These are phyloP conservation scores for Pharus latifolius DNA, from an alignment of 176 grass and related monocot species.

Conservation along the genomic window DNA sequence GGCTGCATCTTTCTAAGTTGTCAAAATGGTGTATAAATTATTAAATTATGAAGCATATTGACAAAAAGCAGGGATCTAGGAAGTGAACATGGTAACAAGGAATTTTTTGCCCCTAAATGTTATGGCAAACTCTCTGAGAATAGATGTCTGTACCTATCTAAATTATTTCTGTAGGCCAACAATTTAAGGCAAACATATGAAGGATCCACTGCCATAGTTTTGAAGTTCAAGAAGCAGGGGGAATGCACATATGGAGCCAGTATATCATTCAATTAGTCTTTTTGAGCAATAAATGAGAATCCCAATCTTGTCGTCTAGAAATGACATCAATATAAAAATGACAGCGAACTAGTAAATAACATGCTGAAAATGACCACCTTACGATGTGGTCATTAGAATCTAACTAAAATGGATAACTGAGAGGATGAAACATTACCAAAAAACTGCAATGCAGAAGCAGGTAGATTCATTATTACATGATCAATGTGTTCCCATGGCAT, in stretches of 20 bases:
- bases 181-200: neutral
- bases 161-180: neutral
- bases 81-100: neutral
- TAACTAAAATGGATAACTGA: neutral
- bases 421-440: constrained; percentile 43
- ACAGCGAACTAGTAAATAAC: neutral
- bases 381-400: neutral
- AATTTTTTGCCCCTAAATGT: neutral
- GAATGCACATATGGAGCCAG: neutral
- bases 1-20: neutral
- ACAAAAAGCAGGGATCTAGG: neutral
- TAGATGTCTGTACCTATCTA: neutral
- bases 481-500: constrained; percentile 75
- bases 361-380: neutral
- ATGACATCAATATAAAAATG: neutral
- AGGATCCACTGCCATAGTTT: neutral
- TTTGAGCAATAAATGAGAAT: neutral
- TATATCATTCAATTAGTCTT: neutral
- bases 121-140: neutral
- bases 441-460: constrained; percentile 86
- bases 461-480: constrained; percentile 96
- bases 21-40: neutral
- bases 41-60: neutral
- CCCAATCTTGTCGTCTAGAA: neutral
- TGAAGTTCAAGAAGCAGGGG: neutral